A percentile compares a stretch with the other conserved stretches of the same genome.
Evolutionary conservation across 345 rosid species (phyloP).

Genomic region (Populus davidiana): DNA sequence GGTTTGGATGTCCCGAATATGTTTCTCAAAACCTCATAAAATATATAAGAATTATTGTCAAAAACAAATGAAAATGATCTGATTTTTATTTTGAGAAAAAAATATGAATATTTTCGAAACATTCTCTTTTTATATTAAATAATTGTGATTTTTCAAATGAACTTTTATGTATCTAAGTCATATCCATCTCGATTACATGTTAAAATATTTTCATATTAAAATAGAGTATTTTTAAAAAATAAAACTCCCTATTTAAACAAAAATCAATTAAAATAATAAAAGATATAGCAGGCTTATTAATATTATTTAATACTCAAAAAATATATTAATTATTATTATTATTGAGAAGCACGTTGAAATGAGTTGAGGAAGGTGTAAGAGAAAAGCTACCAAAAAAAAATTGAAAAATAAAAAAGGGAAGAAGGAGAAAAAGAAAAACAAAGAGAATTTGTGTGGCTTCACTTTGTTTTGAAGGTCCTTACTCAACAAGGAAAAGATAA

Average conservation of each 20-base stretch:
- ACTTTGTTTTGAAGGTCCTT: not conserved
- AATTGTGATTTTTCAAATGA: too few relatives aligned
- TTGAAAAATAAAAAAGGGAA: not conserved
- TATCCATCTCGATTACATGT: not conserved
- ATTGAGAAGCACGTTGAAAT: not conserved
- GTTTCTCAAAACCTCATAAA: not conserved
- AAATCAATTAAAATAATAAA: not conserved
- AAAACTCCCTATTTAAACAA: too few relatives aligned
- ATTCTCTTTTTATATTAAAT: too few relatives aligned
- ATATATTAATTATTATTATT: too few relatives aligned
- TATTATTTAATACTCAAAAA: too few relatives aligned
- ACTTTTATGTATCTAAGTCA: not conserved
- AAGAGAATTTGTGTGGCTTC: conserved; percentile 18
- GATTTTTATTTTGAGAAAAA: not conserved
- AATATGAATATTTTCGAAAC: too few relatives aligned
- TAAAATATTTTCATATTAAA: not conserved
- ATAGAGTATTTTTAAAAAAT: too few relatives aligned
- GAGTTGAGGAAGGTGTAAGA: not conserved
- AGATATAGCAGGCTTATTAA: not conserved
- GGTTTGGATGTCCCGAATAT: not conserved
- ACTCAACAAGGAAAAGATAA: not conserved
- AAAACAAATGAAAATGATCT: not conserved
- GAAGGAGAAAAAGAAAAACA: conserved; percentile 9
- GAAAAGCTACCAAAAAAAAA: not conserved
- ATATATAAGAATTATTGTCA: too few relatives aligned